Base-by-base conservation (phyloP, 2,329 filamentous ascomycete species). In the Periconia macrospinosa region DNA sequence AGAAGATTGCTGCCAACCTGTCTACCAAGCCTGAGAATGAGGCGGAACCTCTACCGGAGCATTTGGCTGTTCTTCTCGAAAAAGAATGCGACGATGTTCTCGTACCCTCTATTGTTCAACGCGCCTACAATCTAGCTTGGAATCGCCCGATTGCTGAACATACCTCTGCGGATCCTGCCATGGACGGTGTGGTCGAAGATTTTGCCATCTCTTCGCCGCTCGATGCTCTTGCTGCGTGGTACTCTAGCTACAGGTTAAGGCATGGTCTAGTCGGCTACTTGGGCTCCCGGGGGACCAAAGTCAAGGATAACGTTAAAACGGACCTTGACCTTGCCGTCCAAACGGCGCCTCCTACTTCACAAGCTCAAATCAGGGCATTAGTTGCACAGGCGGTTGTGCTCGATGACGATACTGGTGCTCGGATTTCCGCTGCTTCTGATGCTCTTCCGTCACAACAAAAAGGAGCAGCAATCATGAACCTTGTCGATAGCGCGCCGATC, bases 181-280 rank as follows among this genome's bases (percentile, higher is more conserved):
- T 95, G 81, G 89, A 95, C 68, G 82, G 84, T 6, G 91, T 96
- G 1, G 89, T 94, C 2, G 89, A 94, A 54, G 93, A 97, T 66
- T 85, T 86, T 49, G 88, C 91, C 2, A 90, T 97, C 55, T 86
- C 89, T 49, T 94, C 91, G 17, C 91, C 92, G 0, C 83, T 97
- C 60, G 93, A 97, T 72, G 92, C 91, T 13, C 85, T 97, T 48
- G 91, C 92, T 7, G 91, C 92, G 2, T 97, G 92, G 92, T 94
- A 87, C 79, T 95, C 92, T 0, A 91, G 86, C 58, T 81, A 88
- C 51, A 80, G 85, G 13, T 76, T 96, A 37, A 89, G 92, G 63
- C 82, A 83, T 53, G 86, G 85, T 2, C 81, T 97, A 27, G 78
- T 86, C 13, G 79, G 79, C 15, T 86, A 83, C 35, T 79, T 95